Percentiles rank a stretch among this genome's conserved stretches.
Evolutionary conservation across 345 rosid species (phyloP).

Genomic region (Draba incana): DNA sequence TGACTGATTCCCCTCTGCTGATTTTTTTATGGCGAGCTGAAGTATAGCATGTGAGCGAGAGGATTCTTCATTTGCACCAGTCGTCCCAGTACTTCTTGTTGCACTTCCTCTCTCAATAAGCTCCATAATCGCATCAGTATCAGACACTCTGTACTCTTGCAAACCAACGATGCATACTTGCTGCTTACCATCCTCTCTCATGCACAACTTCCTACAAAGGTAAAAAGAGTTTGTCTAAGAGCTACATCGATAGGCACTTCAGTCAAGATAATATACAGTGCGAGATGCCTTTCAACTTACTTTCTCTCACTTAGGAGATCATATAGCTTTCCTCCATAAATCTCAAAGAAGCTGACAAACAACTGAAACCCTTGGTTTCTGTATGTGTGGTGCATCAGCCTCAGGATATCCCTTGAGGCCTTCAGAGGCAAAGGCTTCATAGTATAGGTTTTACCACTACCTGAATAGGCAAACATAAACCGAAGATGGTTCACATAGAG

Average conservation of each 20-base stretch:
- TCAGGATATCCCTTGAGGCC: constrained; percentile 90
- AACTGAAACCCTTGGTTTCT: constrained; percentile 94
- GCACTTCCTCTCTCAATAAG: constrained; percentile 94
- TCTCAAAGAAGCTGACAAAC: constrained; percentile 92
- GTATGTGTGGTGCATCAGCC: constrained; percentile 96
- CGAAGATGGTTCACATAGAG: neutral
- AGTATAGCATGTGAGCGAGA: constrained; percentile 99
- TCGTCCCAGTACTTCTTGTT: constrained; percentile 93
- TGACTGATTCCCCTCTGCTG: constrained; percentile 76
- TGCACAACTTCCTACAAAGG: constrained; percentile 73
- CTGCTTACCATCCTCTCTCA: constrained; percentile 99
- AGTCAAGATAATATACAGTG: constrained; percentile 6
- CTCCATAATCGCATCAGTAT: constrained; percentile 89
- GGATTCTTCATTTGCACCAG: constrained; percentile 99
- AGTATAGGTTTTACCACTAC: constrained; percentile 97
- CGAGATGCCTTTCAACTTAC: constrained; percentile 55
- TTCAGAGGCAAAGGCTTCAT: constrained; percentile 97
- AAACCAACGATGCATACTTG: constrained; percentile 98
- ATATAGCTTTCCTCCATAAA: constrained; percentile 91
- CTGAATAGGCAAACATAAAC: constrained; percentile 47
- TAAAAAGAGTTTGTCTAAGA: neutral
- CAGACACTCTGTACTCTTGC: constrained; percentile 93
- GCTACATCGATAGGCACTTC: constrained; percentile 6
- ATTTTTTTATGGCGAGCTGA: constrained; percentile 91
- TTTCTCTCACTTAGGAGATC: constrained; percentile 95